Conservation (phyloP, 75 land plant genomes). For the Selaginella tamariscina region DNA sequence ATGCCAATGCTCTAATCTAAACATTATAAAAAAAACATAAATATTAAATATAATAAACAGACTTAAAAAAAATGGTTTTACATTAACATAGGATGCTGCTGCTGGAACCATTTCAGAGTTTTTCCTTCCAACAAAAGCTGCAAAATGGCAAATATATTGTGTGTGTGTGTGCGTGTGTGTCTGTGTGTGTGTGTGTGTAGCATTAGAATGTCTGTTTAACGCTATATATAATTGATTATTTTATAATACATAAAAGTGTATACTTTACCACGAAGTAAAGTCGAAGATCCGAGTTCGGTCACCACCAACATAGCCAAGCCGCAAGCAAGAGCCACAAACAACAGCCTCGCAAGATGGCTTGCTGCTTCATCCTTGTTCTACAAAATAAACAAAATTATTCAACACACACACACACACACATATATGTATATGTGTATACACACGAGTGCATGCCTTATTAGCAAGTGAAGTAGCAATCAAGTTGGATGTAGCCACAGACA, state of each 20-base stretch:
- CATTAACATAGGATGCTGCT: conserved; percentile 76
- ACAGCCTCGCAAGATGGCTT: conserved; percentile 67
- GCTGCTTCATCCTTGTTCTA: conserved; percentile 72
- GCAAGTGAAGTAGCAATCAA: conserved; percentile 91
- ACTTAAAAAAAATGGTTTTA: conserved; percentile 10
- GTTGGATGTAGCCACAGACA: conserved; percentile 90
- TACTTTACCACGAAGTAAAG: conserved; percentile 47
- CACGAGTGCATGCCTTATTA: conserved; percentile 36
- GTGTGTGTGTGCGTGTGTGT: too few relatives aligned
- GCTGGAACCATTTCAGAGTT: conserved; percentile 57
- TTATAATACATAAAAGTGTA: background rate
- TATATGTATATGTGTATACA: background rate
- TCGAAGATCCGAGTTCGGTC: conserved; percentile 39
- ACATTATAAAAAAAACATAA: background rate
- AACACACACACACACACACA: too few relatives aligned
- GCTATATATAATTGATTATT: background rate
- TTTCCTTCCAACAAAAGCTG: conserved; percentile 78
- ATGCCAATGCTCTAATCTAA: conserved; percentile 76
- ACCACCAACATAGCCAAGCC: conserved; percentile 59
- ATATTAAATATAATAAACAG: background rate
- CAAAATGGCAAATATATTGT: background rate
- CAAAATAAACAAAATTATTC: conserved; percentile 11
- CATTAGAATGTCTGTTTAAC: too few relatives aligned
- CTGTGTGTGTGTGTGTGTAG: too few relatives aligned
- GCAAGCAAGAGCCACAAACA: conserved; percentile 60